phyloP scores from a whole-genome alignment of 73 alveolate genomes.

The Uronychia setigera region DNA sequence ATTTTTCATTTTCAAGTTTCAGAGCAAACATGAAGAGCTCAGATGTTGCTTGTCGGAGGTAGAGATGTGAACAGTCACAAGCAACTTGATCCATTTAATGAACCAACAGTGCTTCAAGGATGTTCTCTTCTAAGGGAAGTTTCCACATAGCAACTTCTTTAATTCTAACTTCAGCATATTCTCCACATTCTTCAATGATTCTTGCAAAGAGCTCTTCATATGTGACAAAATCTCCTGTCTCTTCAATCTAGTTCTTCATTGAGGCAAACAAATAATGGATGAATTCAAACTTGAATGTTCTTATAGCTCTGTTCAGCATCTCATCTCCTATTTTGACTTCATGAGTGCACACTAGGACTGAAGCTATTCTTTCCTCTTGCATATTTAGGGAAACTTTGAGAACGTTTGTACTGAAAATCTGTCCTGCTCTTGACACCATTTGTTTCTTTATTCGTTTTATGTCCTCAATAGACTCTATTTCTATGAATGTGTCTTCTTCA shows the following conservation, averaged over 20 bases:
- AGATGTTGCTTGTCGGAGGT: background rate
- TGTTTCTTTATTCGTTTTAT: background rate
- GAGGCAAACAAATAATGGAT: constrained; percentile 46
- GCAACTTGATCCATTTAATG: constrained; percentile 48
- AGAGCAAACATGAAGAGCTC: constrained; percentile 23
- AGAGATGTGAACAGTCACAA: background rate
- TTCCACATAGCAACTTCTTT: constrained; percentile 57
- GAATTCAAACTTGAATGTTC: constrained; percentile 40
- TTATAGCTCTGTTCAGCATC: constrained; percentile 52
- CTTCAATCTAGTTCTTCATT: constrained; percentile 39
- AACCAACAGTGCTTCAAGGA: constrained; percentile 39
- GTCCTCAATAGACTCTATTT: background rate
- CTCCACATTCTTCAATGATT: constrained; percentile 43
- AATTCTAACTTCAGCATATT: constrained; percentile 40
- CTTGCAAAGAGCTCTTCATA: constrained; percentile 26
- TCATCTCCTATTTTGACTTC: constrained; percentile 36
- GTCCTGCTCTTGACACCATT: constrained; percentile 23
- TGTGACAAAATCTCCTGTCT: constrained; percentile 10
- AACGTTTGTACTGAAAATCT: constrained; percentile 41
- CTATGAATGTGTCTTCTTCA: background rate
- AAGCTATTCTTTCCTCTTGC: constrained; percentile 57
- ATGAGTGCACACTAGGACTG: constrained; percentile 35
- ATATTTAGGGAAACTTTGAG: constrained; percentile 56
- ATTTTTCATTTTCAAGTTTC: constrained; percentile 28
- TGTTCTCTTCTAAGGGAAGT: constrained; percentile 41